Conservation (phyloP, 1,139 yeast species). For the Debaryomyces sp. region DNA sequence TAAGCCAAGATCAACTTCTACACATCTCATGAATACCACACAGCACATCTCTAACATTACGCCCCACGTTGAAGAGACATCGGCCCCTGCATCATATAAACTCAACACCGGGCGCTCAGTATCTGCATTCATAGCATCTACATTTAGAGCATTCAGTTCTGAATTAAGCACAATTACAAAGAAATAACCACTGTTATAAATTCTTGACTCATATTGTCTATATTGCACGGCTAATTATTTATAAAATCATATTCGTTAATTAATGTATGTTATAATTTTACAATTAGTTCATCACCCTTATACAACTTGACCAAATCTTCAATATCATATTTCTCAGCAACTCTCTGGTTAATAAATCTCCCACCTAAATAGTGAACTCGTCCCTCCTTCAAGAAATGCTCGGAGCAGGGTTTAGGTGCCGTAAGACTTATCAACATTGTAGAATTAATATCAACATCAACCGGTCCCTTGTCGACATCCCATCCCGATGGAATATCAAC, state of each 20-base stretch:
- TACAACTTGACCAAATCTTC: constrained; percentile 41
- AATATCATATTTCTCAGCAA: constrained; percentile 76
- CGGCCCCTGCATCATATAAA: background rate
- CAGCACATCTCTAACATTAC: background rate
- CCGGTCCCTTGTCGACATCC: constrained; percentile 91
- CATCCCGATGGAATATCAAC: constrained; percentile 96
- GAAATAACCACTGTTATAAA: background rate
- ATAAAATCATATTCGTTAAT: background rate
- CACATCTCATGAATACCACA: background rate
- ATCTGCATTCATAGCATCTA: background rate
- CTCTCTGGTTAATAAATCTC: constrained; percentile 64
- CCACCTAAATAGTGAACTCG: constrained; percentile 84
- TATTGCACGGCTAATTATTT: background rate
- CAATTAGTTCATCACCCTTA: constrained; percentile 40
- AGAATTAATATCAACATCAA: constrained; percentile 53
- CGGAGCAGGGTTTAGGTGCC: constrained; percentile 90
- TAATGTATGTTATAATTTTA: constrained; percentile 25
- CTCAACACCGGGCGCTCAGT: background rate
- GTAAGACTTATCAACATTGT: constrained; percentile 77
- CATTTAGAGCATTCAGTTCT: background rate
- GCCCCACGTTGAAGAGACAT: background rate
- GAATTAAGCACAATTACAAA: background rate
- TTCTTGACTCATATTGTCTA: background rate
- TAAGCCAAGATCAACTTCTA: constrained; percentile 1
- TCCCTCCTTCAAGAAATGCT: constrained; percentile 34